A percentile compares a stretch with the other conserved stretches of the same genome.
These are phyloP conservation scores for Zychaea mexicana DNA, from an alignment of 371 early-diverging fungal species.

Conservation along the genomic window DNA sequence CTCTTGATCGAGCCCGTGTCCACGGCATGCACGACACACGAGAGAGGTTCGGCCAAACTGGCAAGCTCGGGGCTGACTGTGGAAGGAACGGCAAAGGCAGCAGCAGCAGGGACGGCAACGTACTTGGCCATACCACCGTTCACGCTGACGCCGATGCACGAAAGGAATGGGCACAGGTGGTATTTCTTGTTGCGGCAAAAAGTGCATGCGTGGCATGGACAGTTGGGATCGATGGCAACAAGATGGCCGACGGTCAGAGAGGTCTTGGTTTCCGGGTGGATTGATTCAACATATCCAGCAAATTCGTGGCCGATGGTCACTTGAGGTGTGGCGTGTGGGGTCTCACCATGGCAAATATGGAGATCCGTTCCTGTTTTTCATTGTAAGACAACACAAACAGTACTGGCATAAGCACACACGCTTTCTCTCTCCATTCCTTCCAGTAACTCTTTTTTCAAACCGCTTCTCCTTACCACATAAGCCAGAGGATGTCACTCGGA, in stretches of 20 bases:
- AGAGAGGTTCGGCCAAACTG: constrained; percentile 58
- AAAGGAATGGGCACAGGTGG: constrained; percentile 49
- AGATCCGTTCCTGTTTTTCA: constrained; percentile 53
- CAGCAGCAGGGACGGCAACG: constrained; percentile 47
- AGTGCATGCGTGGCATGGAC: constrained; percentile 52
- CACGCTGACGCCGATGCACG: constrained; percentile 53
- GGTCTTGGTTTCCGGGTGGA: constrained; percentile 45
- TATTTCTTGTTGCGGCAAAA: constrained; percentile 56
- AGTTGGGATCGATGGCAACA: constrained; percentile 57
- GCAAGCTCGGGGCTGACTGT: constrained; percentile 50
- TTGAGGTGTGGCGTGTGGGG: constrained; percentile 52
- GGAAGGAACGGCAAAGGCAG: constrained; percentile 39
- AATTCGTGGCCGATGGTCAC: constrained; percentile 63
- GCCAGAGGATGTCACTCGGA: constrained; percentile 60
- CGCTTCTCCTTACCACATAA: constrained; percentile 61
- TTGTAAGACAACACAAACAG: too few relatives aligned
- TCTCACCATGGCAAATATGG: constrained; percentile 60
- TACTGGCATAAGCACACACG: not conserved
- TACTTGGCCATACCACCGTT: constrained; percentile 64
- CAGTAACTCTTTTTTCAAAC: not conserved
- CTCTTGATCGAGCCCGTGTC: constrained; percentile 51
- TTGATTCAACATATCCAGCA: constrained; percentile 50
- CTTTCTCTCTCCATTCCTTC: not conserved
- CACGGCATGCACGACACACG: constrained; percentile 60
- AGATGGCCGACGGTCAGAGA: constrained; percentile 38